Evolutionary conservation across 805 yeast genomes (phyloP).

Genomic region (Barnettozyma salicaria): DNA sequence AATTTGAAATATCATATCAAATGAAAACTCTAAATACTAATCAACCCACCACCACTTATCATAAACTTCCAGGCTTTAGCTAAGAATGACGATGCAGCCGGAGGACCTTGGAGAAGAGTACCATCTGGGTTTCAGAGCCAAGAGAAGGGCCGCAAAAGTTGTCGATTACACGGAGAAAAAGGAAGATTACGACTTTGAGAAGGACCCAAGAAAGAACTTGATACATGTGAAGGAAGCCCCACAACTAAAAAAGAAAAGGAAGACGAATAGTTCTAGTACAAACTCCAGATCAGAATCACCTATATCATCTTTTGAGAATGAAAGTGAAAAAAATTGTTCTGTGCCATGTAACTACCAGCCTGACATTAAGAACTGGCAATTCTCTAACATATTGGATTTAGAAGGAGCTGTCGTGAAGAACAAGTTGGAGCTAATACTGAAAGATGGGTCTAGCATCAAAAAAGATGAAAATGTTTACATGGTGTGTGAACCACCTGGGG

Average conservation of each 20-base stretch:
- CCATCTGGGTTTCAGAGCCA: conserved; percentile 9
- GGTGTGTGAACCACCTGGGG: conserved; percentile 90
- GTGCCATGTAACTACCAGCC: conserved; percentile 26
- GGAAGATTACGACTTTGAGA: conserved; percentile 16
- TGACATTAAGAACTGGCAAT: conserved; percentile 12
- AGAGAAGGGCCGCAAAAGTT: conserved; percentile 24
- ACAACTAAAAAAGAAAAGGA: conserved; percentile 2
- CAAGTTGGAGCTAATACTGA: conserved; percentile 16
- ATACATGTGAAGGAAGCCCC: background rate
- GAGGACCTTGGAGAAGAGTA: conserved; percentile 1
- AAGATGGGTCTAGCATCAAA: conserved; percentile 21
- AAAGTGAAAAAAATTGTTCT: background rate
- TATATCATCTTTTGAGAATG: conserved; percentile 5
- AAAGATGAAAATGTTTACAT: conserved; percentile 63
- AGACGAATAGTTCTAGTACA: too few species aligned
- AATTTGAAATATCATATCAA: too few species aligned
- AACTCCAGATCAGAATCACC: conserved; percentile 13
- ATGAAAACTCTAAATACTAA: too few species aligned
- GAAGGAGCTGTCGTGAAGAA: conserved; percentile 33
- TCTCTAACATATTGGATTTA: conserved; percentile 34
- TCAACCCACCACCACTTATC: too few species aligned
- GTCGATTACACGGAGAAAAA: conserved; percentile 23
- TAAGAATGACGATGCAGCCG: background rate
- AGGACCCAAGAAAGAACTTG: background rate
- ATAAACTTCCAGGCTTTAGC: too few species aligned